Evolutionary conservation across 257 asterid genomes (phyloP).

Genomic region (Solanum ossicruentum): DNA sequence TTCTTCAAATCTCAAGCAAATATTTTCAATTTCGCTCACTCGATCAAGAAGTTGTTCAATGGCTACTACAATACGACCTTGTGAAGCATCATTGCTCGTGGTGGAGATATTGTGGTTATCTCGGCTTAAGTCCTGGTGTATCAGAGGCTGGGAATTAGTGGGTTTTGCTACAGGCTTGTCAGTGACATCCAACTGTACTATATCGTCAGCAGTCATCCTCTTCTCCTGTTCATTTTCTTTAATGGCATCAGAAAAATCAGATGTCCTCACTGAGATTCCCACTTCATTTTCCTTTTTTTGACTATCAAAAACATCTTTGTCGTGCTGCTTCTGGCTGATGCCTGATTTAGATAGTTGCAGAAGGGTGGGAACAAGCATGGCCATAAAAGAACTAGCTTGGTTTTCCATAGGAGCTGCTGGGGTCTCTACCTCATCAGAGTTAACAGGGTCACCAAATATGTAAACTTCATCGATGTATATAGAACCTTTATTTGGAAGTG

Average conservation of each 20-base stretch:
- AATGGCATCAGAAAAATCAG: conserved; percentile 13
- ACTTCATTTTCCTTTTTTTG: conserved; percentile 20
- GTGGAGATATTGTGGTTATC: background rate
- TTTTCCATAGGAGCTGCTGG: conserved; percentile 25
- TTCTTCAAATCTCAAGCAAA: conserved; percentile 78
- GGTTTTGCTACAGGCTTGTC: conserved; percentile 20
- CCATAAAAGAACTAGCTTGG: conserved; percentile 56
- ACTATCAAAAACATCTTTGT: conserved; percentile 28
- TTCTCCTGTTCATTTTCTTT: conserved; percentile 5
- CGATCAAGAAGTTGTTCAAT: conserved; percentile 68
- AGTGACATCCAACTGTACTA: conserved; percentile 18
- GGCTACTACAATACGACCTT: conserved; percentile 34
- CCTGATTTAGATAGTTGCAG: conserved; percentile 71
- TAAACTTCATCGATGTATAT: conserved; percentile 67
- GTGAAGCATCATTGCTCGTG: conserved; percentile 1
- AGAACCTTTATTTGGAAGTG: conserved; percentile 63
- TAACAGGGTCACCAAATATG: conserved; percentile 48
- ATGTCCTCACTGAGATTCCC: conserved; percentile 11
- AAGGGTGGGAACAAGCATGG: conserved; percentile 85
- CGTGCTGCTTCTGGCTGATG: conserved; percentile 21
- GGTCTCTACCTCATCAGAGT: conserved; percentile 32
- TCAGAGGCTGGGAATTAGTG: conserved; percentile 9
- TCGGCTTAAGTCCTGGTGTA: background rate
- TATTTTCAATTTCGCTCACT: conserved; percentile 65
- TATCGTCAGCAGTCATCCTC: conserved; percentile 9